Percentiles rank a stretch among this genome's conserved stretches.
Conservation (phyloP, 352 stramenopile species). For the Phytophthora syringae region DNA sequence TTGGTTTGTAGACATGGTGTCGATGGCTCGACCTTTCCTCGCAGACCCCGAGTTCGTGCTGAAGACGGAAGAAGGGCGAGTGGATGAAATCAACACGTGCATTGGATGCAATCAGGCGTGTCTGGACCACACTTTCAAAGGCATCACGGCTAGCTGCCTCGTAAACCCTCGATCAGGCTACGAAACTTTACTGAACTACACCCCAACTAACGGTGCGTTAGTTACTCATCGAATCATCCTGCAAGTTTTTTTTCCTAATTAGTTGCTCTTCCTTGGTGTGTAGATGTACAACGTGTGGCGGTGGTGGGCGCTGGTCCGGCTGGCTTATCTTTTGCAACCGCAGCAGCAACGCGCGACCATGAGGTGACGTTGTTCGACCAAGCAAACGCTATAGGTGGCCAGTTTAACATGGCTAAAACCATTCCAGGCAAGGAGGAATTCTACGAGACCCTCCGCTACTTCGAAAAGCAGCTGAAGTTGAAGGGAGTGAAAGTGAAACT, state of each 20-base stretch:
- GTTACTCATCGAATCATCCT: background rate
- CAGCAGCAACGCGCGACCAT: slow-evolving; percentile 91
- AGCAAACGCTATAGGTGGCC: slow-evolving; percentile 85
- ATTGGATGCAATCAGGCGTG: slow-evolving; percentile 97
- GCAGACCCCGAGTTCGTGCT: slow-evolving; percentile 95
- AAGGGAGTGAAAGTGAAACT: slow-evolving; percentile 86
- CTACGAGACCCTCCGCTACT: slow-evolving; percentile 96
- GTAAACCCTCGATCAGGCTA: slow-evolving; percentile 97
- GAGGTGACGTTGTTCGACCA: slow-evolving; percentile 95
- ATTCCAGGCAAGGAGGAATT: slow-evolving; percentile 98
- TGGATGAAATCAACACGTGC: slow-evolving; percentile 98
- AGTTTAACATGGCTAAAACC: slow-evolving; percentile 98
- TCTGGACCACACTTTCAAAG: slow-evolving; percentile 97
- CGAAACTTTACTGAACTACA: slow-evolving; percentile 93
- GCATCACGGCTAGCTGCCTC: slow-evolving; percentile 94
- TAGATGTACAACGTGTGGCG: slow-evolving; percentile 69
- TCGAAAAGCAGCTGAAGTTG: slow-evolving; percentile 90
- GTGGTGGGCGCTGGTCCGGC: slow-evolving; percentile 95
- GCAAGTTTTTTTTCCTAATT: slow-evolving; percentile 5
- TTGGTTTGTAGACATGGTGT: slow-evolving; percentile 70
- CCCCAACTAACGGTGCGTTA: slow-evolving; percentile 43
- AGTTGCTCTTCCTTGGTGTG: background rate
- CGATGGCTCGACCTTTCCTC: slow-evolving; percentile 93
- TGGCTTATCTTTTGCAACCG: slow-evolving; percentile 92
- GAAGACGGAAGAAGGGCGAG: slow-evolving; percentile 90